Base-by-base conservation (phyloP, 2,329 filamentous ascomycete species). In the Arthrobotrys entomopaga region DNA sequence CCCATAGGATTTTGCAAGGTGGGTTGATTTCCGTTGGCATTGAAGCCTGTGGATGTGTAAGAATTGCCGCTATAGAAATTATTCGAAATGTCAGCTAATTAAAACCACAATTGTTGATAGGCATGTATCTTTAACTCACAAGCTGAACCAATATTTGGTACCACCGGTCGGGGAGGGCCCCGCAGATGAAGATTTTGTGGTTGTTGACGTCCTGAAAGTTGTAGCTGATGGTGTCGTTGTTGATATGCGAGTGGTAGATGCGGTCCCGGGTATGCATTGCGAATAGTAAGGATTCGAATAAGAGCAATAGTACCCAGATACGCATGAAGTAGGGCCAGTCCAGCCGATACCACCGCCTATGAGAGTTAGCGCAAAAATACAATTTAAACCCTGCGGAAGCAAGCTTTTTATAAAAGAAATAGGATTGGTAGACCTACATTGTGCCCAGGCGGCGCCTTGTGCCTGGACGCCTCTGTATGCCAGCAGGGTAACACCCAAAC, bases 101-200 rank as follows among this genome's bases (percentile, higher is more conserved):
- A n/a, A n/a, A 13, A 16, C 10, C n/a, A 43, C 11, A 15, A 43
- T 43, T n/a, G 40, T 43, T 43, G 40, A 10, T 13, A 43, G n/a
- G n/a, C 24, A 26, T 26, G 2, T 26, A 26, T 26, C 24, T 26
- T n/a, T 26, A 3, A 67, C 65, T 61, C 29, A 70, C 65, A 70
- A 70, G 26, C 65, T 70, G 29, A 70, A 70, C 65, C 65, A 70
- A 42, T 70, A 67, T 40, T 67, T 67, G 7, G 46, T 26, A n/a
- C 64, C 48, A 38, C 54, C 48, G 0, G 64, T 67, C 20, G 64
- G 46, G 8, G 54, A 60, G 4, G 64, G 11, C 3, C 11, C 46
- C 15, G 64, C 46, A 7, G 20, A 20, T 10, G 64, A 59, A 26
- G 61, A 34, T 0, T 53, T 60, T 1, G 65, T 29, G 13, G 34